These are phyloP conservation scores for Bipolaris bicolor DNA, from an alignment of 2,329 filamentous ascomycete species.

Conservation along the genomic window DNA sequence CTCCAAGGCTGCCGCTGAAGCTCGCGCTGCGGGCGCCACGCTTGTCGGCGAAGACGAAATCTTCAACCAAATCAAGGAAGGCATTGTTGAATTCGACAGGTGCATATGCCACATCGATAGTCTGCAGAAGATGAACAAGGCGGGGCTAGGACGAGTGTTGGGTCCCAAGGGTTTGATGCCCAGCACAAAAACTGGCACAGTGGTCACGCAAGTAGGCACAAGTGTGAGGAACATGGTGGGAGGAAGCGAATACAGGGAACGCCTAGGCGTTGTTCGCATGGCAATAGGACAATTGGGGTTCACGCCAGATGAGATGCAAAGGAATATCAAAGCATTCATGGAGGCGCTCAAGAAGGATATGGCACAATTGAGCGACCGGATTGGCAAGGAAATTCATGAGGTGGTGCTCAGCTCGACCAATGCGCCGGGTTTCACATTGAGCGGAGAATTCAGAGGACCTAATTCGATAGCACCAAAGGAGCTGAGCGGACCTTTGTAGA, in stretches of 20 bases:
- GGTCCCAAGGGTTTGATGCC: conserved; percentile 95
- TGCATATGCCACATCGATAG: conserved; percentile 85
- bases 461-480: conserved; percentile 51
- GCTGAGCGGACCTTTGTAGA: conserved; percentile 43
- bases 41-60: conserved; percentile 85
- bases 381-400: conserved; percentile 75
- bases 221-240: conserved; percentile 83
- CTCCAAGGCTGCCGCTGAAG: conserved; percentile 74
- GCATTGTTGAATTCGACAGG: conserved; percentile 84
- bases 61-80: conserved; percentile 77
- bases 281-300: conserved; percentile 91
- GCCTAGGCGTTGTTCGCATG: conserved; percentile 81
- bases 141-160: conserved; percentile 77
- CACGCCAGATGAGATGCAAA: conserved; percentile 82
- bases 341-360: conserved; percentile 80
- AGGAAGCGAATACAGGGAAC: conserved; percentile 85
- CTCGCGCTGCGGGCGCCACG: conserved; percentile 77
- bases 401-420: conserved; percentile 85
- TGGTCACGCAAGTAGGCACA: conserved; percentile 78
- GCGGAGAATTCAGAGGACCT: conserved; percentile 71
- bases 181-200: conserved; percentile 82
- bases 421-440: conserved; percentile 85
- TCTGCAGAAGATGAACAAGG: conserved; percentile 79
- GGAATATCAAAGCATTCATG: conserved; percentile 82
- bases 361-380: conserved; percentile 65